Evolutionary conservation across 2,329 filamentous ascomycete genomes (phyloP).

Genomic region (Rasamsonia emersonii): DNA sequence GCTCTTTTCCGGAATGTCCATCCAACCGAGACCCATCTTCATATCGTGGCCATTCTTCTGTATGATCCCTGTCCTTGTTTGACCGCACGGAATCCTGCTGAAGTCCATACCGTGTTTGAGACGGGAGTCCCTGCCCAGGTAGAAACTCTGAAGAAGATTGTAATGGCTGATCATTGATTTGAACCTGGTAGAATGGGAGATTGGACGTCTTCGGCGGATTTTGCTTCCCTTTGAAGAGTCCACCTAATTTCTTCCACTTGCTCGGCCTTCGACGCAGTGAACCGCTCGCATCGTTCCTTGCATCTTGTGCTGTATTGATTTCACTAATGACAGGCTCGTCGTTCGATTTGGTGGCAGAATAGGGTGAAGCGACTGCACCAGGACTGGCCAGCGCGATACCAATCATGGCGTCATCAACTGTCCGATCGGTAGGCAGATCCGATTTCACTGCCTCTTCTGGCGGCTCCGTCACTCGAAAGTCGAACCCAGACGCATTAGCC

Average conservation of each 20-base stretch:
- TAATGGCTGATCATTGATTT: slow-evolving; percentile 14
- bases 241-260: slow-evolving; percentile 41
- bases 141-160: slow-evolving; percentile 15
- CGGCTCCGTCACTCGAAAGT: slow-evolving; percentile 22
- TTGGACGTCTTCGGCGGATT: slow-evolving; percentile 14
- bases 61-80: not conserved
- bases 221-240: slow-evolving; percentile 33
- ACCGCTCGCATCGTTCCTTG: slow-evolving; percentile 8
- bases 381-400: slow-evolving; percentile 70
- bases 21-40: not conserved
- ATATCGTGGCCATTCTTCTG: slow-evolving; percentile 15
- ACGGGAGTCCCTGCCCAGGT: slow-evolving; percentile 8
- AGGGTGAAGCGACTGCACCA: slow-evolving; percentile 21
- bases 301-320: slow-evolving; percentile 5
- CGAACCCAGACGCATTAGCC: slow-evolving; percentile 15
- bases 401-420: slow-evolving; percentile 39
- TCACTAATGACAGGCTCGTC: slow-evolving; percentile 1
- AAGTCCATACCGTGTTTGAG: slow-evolving; percentile 4
- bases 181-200: slow-evolving; percentile 23
- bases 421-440: slow-evolving; percentile 1
- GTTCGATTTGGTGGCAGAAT: slow-evolving; percentile 6
- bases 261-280: slow-evolving; percentile 27
- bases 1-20: not conserved
- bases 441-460: slow-evolving; percentile 16
- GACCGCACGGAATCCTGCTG: not conserved